phyloP scores from a whole-genome alignment of 768 basidiomycete genomes.

The Thelephora aurantiotincta region DNA sequence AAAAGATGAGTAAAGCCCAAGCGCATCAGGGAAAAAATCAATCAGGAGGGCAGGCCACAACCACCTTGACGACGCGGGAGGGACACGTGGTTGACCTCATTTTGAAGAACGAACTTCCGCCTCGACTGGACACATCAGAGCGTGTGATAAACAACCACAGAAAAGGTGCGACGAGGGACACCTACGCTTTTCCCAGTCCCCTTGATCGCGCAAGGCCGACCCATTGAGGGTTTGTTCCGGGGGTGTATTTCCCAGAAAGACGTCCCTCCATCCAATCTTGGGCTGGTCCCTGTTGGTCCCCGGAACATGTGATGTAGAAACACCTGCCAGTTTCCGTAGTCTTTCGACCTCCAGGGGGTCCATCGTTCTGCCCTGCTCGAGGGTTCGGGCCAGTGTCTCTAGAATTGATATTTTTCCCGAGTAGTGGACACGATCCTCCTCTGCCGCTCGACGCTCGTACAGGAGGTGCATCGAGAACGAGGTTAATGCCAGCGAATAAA shows the following conservation, averaged over 20 bases:
- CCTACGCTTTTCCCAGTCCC: background rate
- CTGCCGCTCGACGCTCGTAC: conserved; percentile 30
- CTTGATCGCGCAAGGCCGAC: background rate
- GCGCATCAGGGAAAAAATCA: too few relatives aligned
- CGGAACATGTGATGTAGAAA: background rate
- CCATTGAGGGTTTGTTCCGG: background rate
- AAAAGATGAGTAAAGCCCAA: too few relatives aligned
- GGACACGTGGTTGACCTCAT: too few relatives aligned
- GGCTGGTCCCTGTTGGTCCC: background rate
- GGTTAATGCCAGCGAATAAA: conserved; percentile 51
- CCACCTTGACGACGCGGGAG: too few relatives aligned
- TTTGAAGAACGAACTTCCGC: too few relatives aligned
- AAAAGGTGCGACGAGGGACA: background rate
- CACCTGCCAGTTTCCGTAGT: conserved; percentile 37
- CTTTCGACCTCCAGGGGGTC: conserved; percentile 37
- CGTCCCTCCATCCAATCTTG: conserved; percentile 16
- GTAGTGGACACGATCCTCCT: conserved; percentile 38
- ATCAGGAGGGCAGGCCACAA: too few relatives aligned
- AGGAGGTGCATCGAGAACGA: conserved; percentile 59
- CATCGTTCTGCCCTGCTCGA: conserved; percentile 31
- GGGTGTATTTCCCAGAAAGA: conserved; percentile 11
- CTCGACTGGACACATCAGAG: too few relatives aligned
- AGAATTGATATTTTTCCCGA: conserved; percentile 50
- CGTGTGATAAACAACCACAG: too few relatives aligned
- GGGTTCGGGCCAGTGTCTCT: conserved; percentile 38